These are phyloP conservation scores for Aspergillus hiratsukae DNA, from an alignment of 2,329 filamentous ascomycete species.

Conservation along the genomic window DNA sequence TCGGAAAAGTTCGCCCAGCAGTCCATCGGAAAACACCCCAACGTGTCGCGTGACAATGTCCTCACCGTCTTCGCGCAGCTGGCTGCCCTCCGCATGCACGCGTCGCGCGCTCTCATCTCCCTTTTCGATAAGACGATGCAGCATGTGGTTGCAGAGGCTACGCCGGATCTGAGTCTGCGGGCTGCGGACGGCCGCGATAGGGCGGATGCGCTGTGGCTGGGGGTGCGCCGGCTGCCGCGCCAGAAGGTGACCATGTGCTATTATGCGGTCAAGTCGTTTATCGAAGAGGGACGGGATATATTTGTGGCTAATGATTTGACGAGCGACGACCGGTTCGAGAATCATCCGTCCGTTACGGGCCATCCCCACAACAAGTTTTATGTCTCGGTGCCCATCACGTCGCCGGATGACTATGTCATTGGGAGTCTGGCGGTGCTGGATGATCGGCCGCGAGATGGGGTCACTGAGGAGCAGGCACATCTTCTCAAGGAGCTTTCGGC, in stretches of 20 bases:
- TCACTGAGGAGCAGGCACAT: conserved; percentile 3
- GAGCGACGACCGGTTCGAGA: conserved; percentile 7
- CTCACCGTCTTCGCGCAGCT: conserved; percentile 26
- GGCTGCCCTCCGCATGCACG: conserved; percentile 20
- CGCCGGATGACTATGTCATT: conserved; percentile 15
- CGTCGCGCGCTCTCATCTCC: conserved; percentile 22
- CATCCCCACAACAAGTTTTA: conserved; percentile 14
- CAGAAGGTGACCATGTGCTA: conserved; percentile 15
- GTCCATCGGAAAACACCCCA: conserved; percentile 9
- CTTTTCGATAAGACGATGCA: conserved; percentile 24
- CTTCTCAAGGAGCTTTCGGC: conserved; percentile 14
- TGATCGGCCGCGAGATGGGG: conserved; percentile 9
- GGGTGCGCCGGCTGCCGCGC: conserved; percentile 13
- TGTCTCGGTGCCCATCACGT: conserved; percentile 13
- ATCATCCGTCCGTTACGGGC: conserved; percentile 8
- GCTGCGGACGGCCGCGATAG: conserved; percentile 5
- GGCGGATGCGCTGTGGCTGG: conserved; percentile 15
- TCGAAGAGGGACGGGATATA: not conserved
- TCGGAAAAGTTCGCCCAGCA: conserved; percentile 17
- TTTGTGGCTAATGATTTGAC: conserved; percentile 12
- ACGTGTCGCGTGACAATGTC: conserved; percentile 17
- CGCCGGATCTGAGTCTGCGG: conserved; percentile 14
- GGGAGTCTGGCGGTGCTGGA: conserved; percentile 16
- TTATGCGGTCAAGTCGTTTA: conserved; percentile 10
- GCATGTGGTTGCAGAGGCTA: conserved; percentile 27